Evolutionary conservation across 2,329 filamentous ascomycete genomes (phyloP), one percentile per base, ranked within the genome.

Genomic region (Rutstroemia sp.): DNA sequence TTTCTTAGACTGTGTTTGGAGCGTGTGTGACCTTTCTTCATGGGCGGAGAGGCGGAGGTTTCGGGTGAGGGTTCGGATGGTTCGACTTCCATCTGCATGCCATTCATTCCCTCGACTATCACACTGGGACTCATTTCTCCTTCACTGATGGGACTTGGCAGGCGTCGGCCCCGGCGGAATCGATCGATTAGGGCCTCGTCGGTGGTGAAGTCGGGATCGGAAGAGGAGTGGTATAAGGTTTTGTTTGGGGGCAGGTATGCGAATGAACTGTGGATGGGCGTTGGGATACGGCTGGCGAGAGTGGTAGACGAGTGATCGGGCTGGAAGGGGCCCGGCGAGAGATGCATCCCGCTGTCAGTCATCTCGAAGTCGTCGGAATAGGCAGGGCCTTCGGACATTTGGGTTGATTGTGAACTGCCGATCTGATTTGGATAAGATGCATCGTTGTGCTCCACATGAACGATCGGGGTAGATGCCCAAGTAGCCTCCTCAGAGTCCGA

Each of bases 101-200:
- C 67, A 27, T 56, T 57, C 14, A 70, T 53, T 16, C 65, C 64
- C 9, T 64, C 60, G 14, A 66, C 56, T 41, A 68, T 66, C 4
- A 65, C 46, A 59, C 63, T 67, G 8, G 67, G 68, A 39, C 67
- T 68, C 41, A 62, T 62, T 54, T 68, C 65, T 14, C 65, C 68
- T 58, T 71, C 69, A 46, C 66, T 68, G 39, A 71, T 70, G 39
- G 69, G 68, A 47, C 65, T 69, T 1, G 69, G 69, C 34, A 71
- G 55, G 47, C 66, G 60, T 57, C 66, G 58, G 49, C 62, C 63
- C 39, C 65, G 61, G 45, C 60, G 57, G 42, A 68, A 62, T 16
- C 58, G 57, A 54, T 62, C 64, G 46, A 66, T 57, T 25, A 62
- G 50, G 44, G 58, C 62, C 16, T 63, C 21, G 61, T 61, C 27